Base-by-base conservation (phyloP, 2,329 filamentous ascomycete species). In the Claviceps sp. region DNA sequence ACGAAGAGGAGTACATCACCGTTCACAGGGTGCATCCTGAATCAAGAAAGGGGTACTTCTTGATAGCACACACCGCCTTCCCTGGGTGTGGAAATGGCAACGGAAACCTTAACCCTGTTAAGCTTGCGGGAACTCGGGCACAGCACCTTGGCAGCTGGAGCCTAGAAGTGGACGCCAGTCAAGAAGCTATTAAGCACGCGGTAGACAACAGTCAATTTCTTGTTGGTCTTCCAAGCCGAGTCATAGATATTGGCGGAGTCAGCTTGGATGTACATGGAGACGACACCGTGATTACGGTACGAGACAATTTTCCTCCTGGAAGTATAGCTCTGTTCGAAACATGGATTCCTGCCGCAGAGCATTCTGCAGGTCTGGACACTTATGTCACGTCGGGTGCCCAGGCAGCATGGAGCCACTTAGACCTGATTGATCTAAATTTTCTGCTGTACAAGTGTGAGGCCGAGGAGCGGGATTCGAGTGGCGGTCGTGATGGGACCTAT, bases 321-420 rank as follows among this genome's bases (percentile, higher is more conserved):
- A 95, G 89, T 58, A 95, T 98, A 58, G 89, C 90, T 2, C 73
- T 98, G 2, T 95, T 96, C 59, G 90, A 97, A 70, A 98, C 93
- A 0, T 97, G 87, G 84, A 93, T 97, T 30, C 90, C 90, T 4
- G 82, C 82, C 24, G 87, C 87, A 2, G 89, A 96, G 63, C 87
- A 95, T 65, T 83, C 85, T 1, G 78, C 84, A 42, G 87, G 89
- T 22, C 73, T 98, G 18, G 90, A 96, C 64, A 85, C 82, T 44
- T 95, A 86, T 64, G 85, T 96, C 53, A 93, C 88, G 0, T 85
- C 84, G 30, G 89, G 87, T 36, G 89, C 84, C 0, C 82, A 84
- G 56, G 77, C 81, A 9, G 90, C 89, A 0, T 95, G 96, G 71
- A 75, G 76, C 8, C 77, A 84, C 6, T 75, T 91, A 38, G 80